Percentiles rank a stretch among this genome's conserved stretches.
These are phyloP conservation scores for Leptographium procerum DNA, from an alignment of 2,329 filamentous ascomycete genomes.

Conservation along the genomic window DNA sequence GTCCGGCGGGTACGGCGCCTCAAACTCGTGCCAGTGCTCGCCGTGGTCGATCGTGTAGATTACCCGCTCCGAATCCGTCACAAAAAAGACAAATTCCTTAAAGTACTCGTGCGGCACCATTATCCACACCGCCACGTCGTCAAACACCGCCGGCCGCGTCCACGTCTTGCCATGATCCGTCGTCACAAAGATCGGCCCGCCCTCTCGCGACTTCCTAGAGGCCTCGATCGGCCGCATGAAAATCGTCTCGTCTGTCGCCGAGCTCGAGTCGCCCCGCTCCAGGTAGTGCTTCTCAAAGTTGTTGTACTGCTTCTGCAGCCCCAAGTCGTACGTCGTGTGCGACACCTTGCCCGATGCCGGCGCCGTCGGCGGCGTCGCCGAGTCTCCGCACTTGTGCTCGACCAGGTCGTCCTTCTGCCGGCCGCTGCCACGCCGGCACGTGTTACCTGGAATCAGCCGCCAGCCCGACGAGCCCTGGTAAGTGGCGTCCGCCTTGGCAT, in stretches of 20 bases:
- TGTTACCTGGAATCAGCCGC: constrained; percentile 78
- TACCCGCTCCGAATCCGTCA: constrained; percentile 55
- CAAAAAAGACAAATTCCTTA: constrained; percentile 78
- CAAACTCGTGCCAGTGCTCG: constrained; percentile 59
- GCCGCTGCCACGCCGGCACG: constrained; percentile 50
- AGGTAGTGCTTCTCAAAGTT: constrained; percentile 58
- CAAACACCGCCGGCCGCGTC: constrained; percentile 50
- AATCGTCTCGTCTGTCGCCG: constrained; percentile 57
- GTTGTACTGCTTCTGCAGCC: constrained; percentile 48
- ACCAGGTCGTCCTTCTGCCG: constrained; percentile 59
- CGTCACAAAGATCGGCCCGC: constrained; percentile 58
- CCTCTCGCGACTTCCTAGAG: constrained; percentile 35
- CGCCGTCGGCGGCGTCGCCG: constrained; percentile 31
- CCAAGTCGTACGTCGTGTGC: constrained; percentile 35
- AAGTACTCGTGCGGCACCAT: constrained; percentile 73
- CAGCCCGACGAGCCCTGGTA: constrained; percentile 85
- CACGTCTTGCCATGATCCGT: constrained; percentile 84
- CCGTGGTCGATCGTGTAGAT: constrained; percentile 77
- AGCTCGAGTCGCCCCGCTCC: constrained; percentile 57
- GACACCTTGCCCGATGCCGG: constrained; percentile 57
- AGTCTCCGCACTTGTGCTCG: constrained; percentile 62
- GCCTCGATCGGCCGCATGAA: constrained; percentile 41
- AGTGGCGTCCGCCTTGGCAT: constrained; percentile 50
- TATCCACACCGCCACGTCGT: constrained; percentile 54
- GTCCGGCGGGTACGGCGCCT: constrained; percentile 48